Base-by-base conservation (phyloP, 495 filamentous ascomycete species). In the Penicillium psychrofluorescens region DNA sequence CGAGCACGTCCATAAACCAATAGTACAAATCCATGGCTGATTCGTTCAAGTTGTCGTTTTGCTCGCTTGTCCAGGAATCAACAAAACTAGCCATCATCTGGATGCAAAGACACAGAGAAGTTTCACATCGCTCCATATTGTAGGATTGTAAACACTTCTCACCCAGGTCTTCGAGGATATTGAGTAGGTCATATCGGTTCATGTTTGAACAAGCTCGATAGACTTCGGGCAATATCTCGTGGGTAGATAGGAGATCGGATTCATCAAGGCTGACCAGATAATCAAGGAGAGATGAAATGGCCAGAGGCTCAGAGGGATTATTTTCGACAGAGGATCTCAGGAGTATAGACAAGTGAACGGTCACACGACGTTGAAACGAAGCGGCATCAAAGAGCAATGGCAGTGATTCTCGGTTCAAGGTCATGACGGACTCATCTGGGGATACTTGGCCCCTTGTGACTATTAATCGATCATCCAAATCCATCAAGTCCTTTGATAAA, bases 91-190 rank as follows among this genome's bases (percentile, higher is more conserved):
- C 71, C 70, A 96, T 74, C 49, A 87, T 66, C 38, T 85, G 79
- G 27, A 96, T 68, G 45, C 83, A 84, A 38, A 86, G 54, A 27
- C 74, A 71, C 33, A 88, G 64, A 8, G 86, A 78, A 33, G 82
- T 81, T 66, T 98, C 94, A 33, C 87, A 94, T 31, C 82, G 76
- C 45, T 83, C 76, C 53, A 83, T 77, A 28, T 78, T 74, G 57
- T 84, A 80, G 4, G 68, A 59, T 38, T 76, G 70, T 7, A 95
- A 71, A 10, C 90, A 72, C 13, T 68, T 70, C 29, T 83, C 67
- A 35, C 68, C 72, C n/a, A 82, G 42, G 41, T 79, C 62, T 43
- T 75, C 68, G 8, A 81, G 61, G n/a, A 83, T 45, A 3, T 51
- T 54, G 13, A 68, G 62, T 8, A 71, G 58, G 34, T 66, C 64